Evolutionary conservation across 2,329 filamentous ascomycete genomes (phyloP).

Genomic region (Sporothrix brasiliensis): DNA sequence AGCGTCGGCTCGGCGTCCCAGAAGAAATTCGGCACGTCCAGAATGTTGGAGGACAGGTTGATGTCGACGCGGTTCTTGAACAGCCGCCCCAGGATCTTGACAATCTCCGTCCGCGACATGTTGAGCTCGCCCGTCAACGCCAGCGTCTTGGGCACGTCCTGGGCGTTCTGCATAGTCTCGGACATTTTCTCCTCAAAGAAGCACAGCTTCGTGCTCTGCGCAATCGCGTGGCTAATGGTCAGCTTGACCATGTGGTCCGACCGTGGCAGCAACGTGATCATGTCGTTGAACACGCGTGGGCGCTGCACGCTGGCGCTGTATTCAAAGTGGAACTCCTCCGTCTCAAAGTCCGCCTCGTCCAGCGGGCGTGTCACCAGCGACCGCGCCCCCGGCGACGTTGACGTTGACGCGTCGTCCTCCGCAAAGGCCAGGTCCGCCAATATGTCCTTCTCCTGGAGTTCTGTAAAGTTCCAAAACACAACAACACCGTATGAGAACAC

Average conservation of each 20-base stretch:
- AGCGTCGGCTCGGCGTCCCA: slow-evolving; percentile 97
- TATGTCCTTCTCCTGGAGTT: slow-evolving; percentile 93
- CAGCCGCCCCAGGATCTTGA: slow-evolving; percentile 84
- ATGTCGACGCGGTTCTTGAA: slow-evolving; percentile 97
- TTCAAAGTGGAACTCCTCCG: slow-evolving; percentile 97
- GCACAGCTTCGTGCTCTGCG: slow-evolving; percentile 93
- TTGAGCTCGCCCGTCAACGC: slow-evolving; percentile 88
- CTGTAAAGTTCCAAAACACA: slow-evolving; percentile 98
- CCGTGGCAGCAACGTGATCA: slow-evolving; percentile 92
- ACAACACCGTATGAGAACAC: slow-evolving; percentile 97
- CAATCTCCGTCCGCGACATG: slow-evolving; percentile 88
- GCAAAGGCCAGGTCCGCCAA: slow-evolving; percentile 93
- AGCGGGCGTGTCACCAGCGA: slow-evolving; percentile 78
- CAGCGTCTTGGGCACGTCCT: slow-evolving; percentile 85
- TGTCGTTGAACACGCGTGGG: slow-evolving; percentile 95
- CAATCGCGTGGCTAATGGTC: slow-evolving; percentile 95
- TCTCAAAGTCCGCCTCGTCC: slow-evolving; percentile 90
- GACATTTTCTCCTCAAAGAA: slow-evolving; percentile 97
- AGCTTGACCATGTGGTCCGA: slow-evolving; percentile 98
- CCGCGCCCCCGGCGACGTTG: not conserved
- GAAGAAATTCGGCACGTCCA: slow-evolving; percentile 96
- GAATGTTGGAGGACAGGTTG: slow-evolving; percentile 93
- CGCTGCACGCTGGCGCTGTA: slow-evolving; percentile 85
- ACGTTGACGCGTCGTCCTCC: slow-evolving; percentile 54
- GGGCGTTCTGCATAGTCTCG: slow-evolving; percentile 87